phyloP scores from a whole-genome alignment of 129 eudicot species.

The Flaveria robusta region DNA sequence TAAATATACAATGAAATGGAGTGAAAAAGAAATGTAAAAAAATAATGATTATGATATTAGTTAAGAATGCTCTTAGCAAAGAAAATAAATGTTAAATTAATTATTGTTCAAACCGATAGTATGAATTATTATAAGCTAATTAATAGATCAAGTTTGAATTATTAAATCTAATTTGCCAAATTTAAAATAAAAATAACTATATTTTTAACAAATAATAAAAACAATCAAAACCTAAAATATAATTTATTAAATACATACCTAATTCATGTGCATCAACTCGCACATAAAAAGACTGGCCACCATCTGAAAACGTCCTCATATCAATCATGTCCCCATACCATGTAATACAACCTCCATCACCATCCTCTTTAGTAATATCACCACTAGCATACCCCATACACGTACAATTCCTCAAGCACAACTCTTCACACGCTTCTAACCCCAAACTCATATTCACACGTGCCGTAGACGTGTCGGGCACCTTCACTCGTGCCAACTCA shows the following conservation, averaged over 20 bases:
- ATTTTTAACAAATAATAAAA: too few relatives aligned
- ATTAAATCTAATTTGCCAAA: too few relatives aligned
- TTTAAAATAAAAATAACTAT: too few relatives aligned
- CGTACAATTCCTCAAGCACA: slow-evolving; percentile 53
- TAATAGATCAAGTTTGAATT: too few relatives aligned
- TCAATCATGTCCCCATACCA: slow-evolving; percentile 51
- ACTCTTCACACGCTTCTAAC: slow-evolving; percentile 37
- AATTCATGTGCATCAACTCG: slow-evolving; percentile 53
- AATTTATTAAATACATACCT: slow-evolving; percentile 35
- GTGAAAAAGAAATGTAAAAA: too few relatives aligned
- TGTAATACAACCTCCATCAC: slow-evolving; percentile 47
- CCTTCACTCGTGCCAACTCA: slow-evolving; percentile 37
- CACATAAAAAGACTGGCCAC: slow-evolving; percentile 55
- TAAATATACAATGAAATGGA: too few relatives aligned
- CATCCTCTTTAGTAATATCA: slow-evolving; percentile 29
- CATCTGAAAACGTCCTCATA: slow-evolving; percentile 38
- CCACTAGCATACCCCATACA: slow-evolving; percentile 51
- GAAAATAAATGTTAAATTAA: too few relatives aligned
- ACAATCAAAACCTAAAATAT: too few relatives aligned
- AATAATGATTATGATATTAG: too few relatives aligned
- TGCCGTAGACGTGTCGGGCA: slow-evolving; percentile 47
- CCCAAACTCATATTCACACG: slow-evolving; percentile 43
- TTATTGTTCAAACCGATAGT: too few relatives aligned
- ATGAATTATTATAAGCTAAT: too few relatives aligned
- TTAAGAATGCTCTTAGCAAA: too few relatives aligned